Evolutionary conservation across 768 basidiomycete species (phyloP), one percentile per base, ranked within the genome.

Genomic region (Lactarius deliciosus): DNA sequence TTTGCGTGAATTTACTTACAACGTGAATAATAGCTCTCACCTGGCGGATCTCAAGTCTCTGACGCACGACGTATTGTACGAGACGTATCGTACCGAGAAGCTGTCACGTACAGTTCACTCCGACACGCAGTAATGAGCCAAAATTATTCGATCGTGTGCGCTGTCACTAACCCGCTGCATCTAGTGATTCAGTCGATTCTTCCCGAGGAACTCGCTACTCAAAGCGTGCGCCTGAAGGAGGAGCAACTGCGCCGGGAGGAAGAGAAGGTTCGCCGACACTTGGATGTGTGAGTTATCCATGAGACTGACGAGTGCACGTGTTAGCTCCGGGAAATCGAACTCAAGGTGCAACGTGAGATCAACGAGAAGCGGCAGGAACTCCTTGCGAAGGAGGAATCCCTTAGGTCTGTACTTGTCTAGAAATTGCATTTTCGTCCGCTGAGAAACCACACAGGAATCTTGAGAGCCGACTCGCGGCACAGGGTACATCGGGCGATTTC

Each of bases 81-180:
- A 97, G 79, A 95, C 94, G 36, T 98, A 96, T 77, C 94, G 96
- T 82, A 96, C 95, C 6, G 96, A 98, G 85, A 97, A 98, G 73
- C 81, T 98, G 25, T 97, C 95, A 5, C 84, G 92, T 73, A 93
- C 91, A 3, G 94, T 98, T 47, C 86, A 94, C 73, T 70, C 90
- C 2, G 91, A 91, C 72, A 82, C 90, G 16, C 84, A 88, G 87
- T 90, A 70, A 55, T 79, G 70, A 80, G 77, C n/a, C 41, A 68
- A 60, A 54, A 38, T 53, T 18, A 18, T 28, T 65, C 30, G 34
- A 38, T 11, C n/a, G 40, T 38, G 11, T 20, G 63, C 22, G 32
- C 1, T 16, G 32, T 18, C 1, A 41, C 57, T 81, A 58, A 80
- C 64, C 45, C 34, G 58, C 34, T 57, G 22, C 65, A 56, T 60